phyloP scores from a whole-genome alignment of 2,329 filamentous ascomycete species.

The Pseudocercospora musae region DNA sequence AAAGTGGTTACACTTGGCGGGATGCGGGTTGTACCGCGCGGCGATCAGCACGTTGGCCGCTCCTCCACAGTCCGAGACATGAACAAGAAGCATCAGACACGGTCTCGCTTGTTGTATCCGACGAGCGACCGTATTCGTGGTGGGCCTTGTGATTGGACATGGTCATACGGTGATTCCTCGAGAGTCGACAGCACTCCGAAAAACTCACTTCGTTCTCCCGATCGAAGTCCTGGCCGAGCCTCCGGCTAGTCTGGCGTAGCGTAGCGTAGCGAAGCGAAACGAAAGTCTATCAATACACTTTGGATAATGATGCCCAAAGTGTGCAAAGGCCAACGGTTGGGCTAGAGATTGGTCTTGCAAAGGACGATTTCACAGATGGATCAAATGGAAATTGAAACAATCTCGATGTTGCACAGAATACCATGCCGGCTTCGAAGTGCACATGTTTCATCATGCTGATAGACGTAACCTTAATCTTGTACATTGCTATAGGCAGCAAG shows the following conservation, averaged over 20 bases:
- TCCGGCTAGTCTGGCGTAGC: not conserved
- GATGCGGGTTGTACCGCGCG: not conserved
- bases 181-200: not conserved
- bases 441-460: not conserved
- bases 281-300: not conserved
- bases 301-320: not conserved
- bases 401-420: not conserved
- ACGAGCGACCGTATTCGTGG: not conserved
- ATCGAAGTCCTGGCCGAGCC: not conserved
- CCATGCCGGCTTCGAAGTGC: not conserved
- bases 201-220: not conserved
- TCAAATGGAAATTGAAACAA: not conserved
- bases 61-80: not conserved
- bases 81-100: not conserved
- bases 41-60: not conserved
- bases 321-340: not conserved
- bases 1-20: not conserved
- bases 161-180: not conserved
- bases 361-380: not conserved
- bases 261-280: not conserved
- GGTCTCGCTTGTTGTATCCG: not conserved
- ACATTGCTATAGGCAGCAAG: not conserved
- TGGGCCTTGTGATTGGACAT: not conserved
- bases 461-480: conserved; percentile 1
- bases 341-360: not conserved